These are phyloP conservation scores for Penicillium canariense DNA, from an alignment of 495 filamentous ascomycete species.

Conservation along the genomic window DNA sequence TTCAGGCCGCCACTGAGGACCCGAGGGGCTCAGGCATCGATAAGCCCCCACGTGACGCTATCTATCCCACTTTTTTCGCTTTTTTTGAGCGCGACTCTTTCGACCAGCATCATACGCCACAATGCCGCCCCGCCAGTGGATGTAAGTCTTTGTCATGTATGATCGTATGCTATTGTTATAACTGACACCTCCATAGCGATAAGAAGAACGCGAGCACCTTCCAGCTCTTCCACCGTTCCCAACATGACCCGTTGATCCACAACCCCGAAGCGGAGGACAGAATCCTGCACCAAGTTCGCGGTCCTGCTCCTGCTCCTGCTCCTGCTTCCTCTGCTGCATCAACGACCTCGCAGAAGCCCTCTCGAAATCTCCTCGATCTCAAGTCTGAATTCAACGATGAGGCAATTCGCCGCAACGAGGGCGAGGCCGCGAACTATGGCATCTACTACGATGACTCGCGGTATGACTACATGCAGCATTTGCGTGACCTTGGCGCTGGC, in stretches of 20 bases:
- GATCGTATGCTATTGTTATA: not conserved
- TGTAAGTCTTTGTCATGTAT: conserved; percentile 55
- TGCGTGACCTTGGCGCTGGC: conserved; percentile 76
- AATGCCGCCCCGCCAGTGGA: conserved; percentile 84
- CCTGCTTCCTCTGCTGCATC: conserved; percentile 28
- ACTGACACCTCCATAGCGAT: conserved; percentile 56
- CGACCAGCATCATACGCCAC: conserved; percentile 24
- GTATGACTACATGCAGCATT: conserved; percentile 99
- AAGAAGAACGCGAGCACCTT: conserved; percentile 93
- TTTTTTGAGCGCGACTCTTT: conserved; percentile 23
- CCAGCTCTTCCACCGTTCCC: conserved; percentile 89
- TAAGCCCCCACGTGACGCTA: conserved; percentile 40
- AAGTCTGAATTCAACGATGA: conserved; percentile 70
- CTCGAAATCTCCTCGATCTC: conserved; percentile 63
- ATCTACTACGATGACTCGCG: conserved; percentile 85
- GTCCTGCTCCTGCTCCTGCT: conserved; percentile 36
- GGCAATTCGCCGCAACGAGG: conserved; percentile 79
- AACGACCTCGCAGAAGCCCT: conserved; percentile 33
- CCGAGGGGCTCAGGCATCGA: conserved; percentile 30
- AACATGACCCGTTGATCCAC: conserved; percentile 94
- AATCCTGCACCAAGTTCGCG: conserved; percentile 60
- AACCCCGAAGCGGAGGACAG: conserved; percentile 78
- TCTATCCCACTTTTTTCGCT: conserved; percentile 36
- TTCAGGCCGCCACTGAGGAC: conserved; percentile 18
- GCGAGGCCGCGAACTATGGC: conserved; percentile 91